A percentile compares a stretch with the other conserved stretches of the same genome.
These are phyloP conservation scores for Fusarium sp. DNA, from an alignment of 2,329 filamentous ascomycete species.

Conservation along the genomic window DNA sequence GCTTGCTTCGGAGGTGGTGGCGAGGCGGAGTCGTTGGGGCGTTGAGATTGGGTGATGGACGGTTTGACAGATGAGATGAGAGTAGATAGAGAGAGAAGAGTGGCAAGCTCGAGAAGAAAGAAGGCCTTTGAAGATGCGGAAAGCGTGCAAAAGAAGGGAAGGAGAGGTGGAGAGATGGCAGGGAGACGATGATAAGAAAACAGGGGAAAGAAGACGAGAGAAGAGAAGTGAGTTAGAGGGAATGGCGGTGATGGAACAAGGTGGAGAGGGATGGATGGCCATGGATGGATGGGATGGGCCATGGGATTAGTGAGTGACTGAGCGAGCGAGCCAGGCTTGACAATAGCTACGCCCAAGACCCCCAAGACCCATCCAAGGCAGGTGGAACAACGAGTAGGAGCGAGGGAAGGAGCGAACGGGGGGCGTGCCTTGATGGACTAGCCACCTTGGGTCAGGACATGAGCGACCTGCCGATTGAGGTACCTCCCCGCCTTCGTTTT, in stretches of 20 bases:
- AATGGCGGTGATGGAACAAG: slow-evolving; percentile 52
- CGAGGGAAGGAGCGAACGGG: slow-evolving; percentile 25
- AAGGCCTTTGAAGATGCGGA: slow-evolving; percentile 49
- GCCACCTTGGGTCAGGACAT: background rate
- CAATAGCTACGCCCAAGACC: slow-evolving; percentile 4
- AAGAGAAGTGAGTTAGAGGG: slow-evolving; percentile 49
- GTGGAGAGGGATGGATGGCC: slow-evolving; percentile 50
- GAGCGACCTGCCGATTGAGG: background rate
- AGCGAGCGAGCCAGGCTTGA: slow-evolving; percentile 26
- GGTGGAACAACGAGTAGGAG: slow-evolving; percentile 23
- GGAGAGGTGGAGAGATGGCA: slow-evolving; percentile 47
- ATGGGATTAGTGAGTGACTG: slow-evolving; percentile 45
- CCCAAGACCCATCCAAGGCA: slow-evolving; percentile 30
- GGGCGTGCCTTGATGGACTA: slow-evolving; percentile 22
- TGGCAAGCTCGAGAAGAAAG: slow-evolving; percentile 52
- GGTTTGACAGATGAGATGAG: slow-evolving; percentile 34
- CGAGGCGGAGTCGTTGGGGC: slow-evolving; percentile 38
- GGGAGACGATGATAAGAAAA: slow-evolving; percentile 48
- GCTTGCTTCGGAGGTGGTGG: slow-evolving; percentile 42
- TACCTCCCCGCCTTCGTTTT: background rate
- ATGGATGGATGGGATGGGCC: slow-evolving; percentile 41
- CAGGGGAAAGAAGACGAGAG: slow-evolving; percentile 48
- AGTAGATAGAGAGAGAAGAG: slow-evolving; percentile 38
- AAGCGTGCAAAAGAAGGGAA: slow-evolving; percentile 48
- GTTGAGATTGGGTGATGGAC: slow-evolving; percentile 29